Conservation (phyloP, 768 basidiomycete genomes). For the Leccinum pellstonianum region DNA sequence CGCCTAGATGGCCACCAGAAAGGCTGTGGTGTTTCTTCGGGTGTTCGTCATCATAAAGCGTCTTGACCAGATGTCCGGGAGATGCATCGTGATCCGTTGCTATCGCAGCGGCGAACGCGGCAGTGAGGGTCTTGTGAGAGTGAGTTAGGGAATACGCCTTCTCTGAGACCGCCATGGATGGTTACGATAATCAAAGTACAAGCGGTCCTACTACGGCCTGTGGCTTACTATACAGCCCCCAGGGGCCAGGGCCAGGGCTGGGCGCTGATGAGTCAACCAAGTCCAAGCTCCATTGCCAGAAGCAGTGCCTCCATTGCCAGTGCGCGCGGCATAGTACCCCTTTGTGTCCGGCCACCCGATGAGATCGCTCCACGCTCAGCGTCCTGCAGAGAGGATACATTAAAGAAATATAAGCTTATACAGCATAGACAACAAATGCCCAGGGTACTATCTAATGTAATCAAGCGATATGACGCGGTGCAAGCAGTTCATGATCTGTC, state of each 20-base stretch:
- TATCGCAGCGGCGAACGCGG: conserved; percentile 40
- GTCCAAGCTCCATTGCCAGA: background rate
- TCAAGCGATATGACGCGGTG: conserved; percentile 9
- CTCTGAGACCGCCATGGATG: conserved; percentile 29
- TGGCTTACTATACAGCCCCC: background rate
- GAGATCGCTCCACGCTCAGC: background rate
- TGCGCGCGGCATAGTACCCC: background rate
- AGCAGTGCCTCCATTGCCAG: background rate
- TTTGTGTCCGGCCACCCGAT: background rate
- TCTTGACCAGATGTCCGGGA: conserved; percentile 38
- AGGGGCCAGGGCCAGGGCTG: background rate
- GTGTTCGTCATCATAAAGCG: conserved; percentile 36
- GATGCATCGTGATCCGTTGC: conserved; percentile 19
- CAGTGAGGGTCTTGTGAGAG: conserved; percentile 39
- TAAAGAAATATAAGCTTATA: conserved; percentile 8
- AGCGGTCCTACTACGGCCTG: background rate
- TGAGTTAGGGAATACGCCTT: conserved; percentile 33
- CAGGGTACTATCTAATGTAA: conserved; percentile 17
- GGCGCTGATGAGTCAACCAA: background rate
- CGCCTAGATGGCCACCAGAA: conserved; percentile 17
- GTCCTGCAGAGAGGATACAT: conserved; percentile 6
- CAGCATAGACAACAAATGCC: conserved; percentile 2
- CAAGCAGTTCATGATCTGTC: conserved; percentile 23
- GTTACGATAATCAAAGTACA: background rate
- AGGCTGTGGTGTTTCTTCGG: conserved; percentile 30